Base-by-base conservation (phyloP, 352 stramenopile genomes). In the Phytophthora nicotianae region DNA sequence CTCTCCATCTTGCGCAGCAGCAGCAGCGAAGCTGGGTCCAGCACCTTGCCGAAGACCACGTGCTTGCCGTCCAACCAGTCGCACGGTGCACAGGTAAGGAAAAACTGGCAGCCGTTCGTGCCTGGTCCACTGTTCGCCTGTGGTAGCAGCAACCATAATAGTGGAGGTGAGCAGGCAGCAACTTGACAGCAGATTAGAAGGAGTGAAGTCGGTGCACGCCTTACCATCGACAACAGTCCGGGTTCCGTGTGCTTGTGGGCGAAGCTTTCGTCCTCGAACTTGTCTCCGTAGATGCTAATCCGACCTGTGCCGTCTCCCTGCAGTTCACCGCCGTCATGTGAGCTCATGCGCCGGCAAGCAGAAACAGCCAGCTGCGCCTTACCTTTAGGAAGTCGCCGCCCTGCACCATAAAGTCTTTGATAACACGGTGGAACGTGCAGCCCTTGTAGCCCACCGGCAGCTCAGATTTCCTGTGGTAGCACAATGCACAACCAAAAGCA, bases 51-150 rank as follows among this genome's bases (percentile, higher is more conserved):
- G 81, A 99, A 99, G 11, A 99, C 96, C n/a, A 97, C 83, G 75
- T 99, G 96, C 81, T 98, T 98, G 55, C 88, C 89, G 81, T 99
- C 96, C 38, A 98, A 77, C 94, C 93, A 98, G 62, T 97, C 91
- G 57, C 90, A 95, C 43, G 95, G 90, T 35, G 88, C 91, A 60
- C 87, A 98, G 24, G 93, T 98, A 59, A 98, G 85, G 75, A 98
- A 99, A 70, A 99, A 99, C 67, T 98, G 91, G 68, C 89, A 97
- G 35, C 90, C 89, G 61, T 99, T 98, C 23, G 90, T 96, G 64
- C 97, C 92, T 0, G 91, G 80, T 6, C 96, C 96, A 38, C 86
- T 97, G 75, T 99, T 99, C 19, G 96, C 96, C 87, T 88, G 60
- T 19, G 17, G n/a, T 19, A 27, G 10, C 27, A 41, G 10, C 29